Evolutionary conservation across 768 basidiomycete genomes (phyloP), one percentile per base, ranked within the genome.

Genomic region (Lactarius indigo): DNA sequence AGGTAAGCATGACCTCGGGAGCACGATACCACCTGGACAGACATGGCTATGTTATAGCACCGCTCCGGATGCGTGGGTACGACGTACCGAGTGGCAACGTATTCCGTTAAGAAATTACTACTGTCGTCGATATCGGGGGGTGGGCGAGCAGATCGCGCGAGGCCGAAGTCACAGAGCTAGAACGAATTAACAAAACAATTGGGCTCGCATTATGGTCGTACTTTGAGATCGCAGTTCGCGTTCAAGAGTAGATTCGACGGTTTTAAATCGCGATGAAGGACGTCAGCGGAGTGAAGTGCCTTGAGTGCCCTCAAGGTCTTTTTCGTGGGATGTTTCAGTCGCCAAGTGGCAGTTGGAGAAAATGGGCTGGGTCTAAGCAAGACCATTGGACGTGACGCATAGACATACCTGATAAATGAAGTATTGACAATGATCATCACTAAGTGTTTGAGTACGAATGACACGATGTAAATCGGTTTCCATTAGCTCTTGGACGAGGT

Each of bases 401-500:
- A 44, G 64, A 75, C 79, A 59, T 68, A 87, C 89, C 83, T 98
- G 96, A 76, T 99, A 99, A 70, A 96, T 89, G 75, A 99, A 98
- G 76, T 99, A 99, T 77, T 98, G 94, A 72, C 88, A 90, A 75
- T 98, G 96, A 74, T 98, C 95, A 74, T 98, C 96, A 65, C 89
- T 91, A 50, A 99, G 82, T 66, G 91, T 87, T 77, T 98, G 96
- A 0, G 97, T 96, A 30, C 93, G 84, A 72, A 99, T 98, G 57
- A 99, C 97, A 63, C 96, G 88, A 75, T 98, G 95, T 71, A 98
- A 80, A 79, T 98, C 96, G 0, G 94, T 96, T 78, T 97, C 96
- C 87, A 96, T 87, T 70, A 93, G 80, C 75, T 93, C 91, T 77
- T 84, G 84, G 9, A 86, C 84, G 62, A 85, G 82, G 71, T 87